These are phyloP conservation scores for Carpinus fangiana DNA, from an alignment of 306 rosid genomes.

Conservation along the genomic window DNA sequence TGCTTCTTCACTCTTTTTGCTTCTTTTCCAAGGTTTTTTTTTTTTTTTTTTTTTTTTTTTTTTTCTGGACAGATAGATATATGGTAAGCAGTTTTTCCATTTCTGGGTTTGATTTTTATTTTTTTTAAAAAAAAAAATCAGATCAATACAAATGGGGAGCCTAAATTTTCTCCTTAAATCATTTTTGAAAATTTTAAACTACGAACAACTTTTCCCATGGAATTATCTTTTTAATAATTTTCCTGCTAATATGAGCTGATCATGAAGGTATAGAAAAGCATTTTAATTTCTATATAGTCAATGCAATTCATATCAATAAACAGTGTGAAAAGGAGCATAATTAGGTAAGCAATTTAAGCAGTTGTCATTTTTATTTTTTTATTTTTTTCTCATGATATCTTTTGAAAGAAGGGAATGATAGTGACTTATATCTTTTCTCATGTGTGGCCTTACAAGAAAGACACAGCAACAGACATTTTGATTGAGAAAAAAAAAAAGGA, in stretches of 20 bases:
- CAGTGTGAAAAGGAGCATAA: neutral
- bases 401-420: conserved; percentile 11
- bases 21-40: too few relatives aligned
- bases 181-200: conserved; percentile 19
- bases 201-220: conserved; percentile 14
- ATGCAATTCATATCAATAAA: neutral
- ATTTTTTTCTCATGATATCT: neutral
- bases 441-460: conserved; percentile 15
- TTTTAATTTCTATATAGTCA: neutral
- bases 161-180: conserved; percentile 9
- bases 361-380: neutral
- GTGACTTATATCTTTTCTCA: conserved; percentile 16
- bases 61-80: neutral
- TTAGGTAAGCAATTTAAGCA: neutral
- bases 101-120: neutral
- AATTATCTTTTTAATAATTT: neutral
- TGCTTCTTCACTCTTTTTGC: neutral
- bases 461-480: conserved; percentile 20
- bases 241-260: neutral
- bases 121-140: neutral
- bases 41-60: neutral
- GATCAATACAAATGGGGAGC: conserved; percentile 3
- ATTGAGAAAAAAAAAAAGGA: conserved; percentile 5
- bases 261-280: neutral
- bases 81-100: neutral